A percentile compares a stretch with the other conserved stretches of the same genome.
These are phyloP conservation scores for Kodamaea jinghongensis DNA, from an alignment of 805 yeast species.

Conservation along the genomic window DNA sequence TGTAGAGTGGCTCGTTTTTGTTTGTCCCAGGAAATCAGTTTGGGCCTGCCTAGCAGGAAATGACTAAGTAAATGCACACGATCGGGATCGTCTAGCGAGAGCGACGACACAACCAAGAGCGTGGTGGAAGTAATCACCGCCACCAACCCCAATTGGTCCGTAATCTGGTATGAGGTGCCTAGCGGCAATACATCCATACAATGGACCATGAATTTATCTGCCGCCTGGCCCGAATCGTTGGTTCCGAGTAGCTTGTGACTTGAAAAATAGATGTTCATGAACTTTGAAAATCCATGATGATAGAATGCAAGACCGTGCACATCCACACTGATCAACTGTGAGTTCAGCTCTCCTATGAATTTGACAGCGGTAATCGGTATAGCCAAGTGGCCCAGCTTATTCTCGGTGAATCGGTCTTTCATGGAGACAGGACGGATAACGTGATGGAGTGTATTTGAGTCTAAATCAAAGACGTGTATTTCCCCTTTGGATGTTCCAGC, in stretches of 20 bases:
- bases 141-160: conserved; percentile 57
- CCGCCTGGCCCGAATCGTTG: conserved; percentile 22
- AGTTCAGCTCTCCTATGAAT: conserved; percentile 28
- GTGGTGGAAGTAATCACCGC: conserved; percentile 56
- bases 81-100: conserved; percentile 39
- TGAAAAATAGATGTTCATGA: conserved; percentile 48
- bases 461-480: conserved; percentile 65
- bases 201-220: conserved; percentile 17
- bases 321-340: conserved; percentile 33
- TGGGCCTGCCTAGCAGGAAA: conserved; percentile 51
- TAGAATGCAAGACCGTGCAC: conserved; percentile 46
- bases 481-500: conserved; percentile 68
- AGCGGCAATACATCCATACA: conserved; percentile 54
- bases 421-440: conserved; percentile 24
- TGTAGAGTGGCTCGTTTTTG: conserved; percentile 24
- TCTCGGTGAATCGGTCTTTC: conserved; percentile 22
- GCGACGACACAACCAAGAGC: conserved; percentile 52
- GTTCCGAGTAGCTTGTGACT: conserved; percentile 54
- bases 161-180: conserved; percentile 51
- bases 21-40: conserved; percentile 15
- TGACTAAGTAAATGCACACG: conserved; percentile 42
- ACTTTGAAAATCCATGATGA: conserved; percentile 61
- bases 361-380: conserved; percentile 23
- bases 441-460: conserved; percentile 28
- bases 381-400: conserved; percentile 29